phyloP scores from a whole-genome alignment of 345 rosid species.

The Melastoma malabathricum region DNA sequence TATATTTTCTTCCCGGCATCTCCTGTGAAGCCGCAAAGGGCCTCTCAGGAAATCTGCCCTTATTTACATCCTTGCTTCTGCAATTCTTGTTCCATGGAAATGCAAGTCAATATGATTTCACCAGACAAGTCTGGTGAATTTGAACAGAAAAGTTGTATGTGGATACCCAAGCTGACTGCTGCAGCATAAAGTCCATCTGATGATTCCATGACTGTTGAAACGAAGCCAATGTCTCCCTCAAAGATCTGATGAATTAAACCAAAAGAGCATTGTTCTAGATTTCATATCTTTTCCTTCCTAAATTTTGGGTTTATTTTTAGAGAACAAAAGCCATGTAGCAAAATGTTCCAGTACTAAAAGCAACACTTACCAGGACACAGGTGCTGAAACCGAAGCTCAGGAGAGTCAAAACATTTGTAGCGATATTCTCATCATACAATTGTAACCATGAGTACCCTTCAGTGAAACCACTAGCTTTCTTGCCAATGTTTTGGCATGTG shows the following conservation, averaged over 20 bases:
- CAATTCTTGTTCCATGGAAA: constrained; percentile 16
- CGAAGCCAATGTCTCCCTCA: constrained; percentile 48
- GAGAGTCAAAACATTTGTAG: constrained; percentile 57
- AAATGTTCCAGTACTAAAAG: not conserved
- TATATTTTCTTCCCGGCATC: constrained; percentile 31
- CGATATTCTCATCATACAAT: constrained; percentile 60
- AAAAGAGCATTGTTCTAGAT: not conserved
- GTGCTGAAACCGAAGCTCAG: constrained; percentile 68
- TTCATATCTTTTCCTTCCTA: no score
- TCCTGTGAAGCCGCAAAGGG: constrained; percentile 20
- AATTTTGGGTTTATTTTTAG: not conserved
- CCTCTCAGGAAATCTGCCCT: constrained; percentile 25
- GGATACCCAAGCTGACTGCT: constrained; percentile 85
- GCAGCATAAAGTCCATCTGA: constrained; percentile 84
- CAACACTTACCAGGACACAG: constrained; percentile 68
- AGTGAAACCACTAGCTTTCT: constrained; percentile 32
- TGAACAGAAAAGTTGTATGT: constrained; percentile 73
- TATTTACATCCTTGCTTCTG: constrained; percentile 16
- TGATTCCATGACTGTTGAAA: constrained; percentile 49
- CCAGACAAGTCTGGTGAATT: constrained; percentile 57
- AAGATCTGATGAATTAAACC: constrained; percentile 29
- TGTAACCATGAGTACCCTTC: constrained; percentile 56
- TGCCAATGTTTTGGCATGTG: constrained; percentile 41
- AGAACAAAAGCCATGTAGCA: not conserved
- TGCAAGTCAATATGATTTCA: constrained; percentile 59